These are phyloP conservation scores for Prunus fruticosa DNA, from an alignment of 306 rosid species.

Conservation along the genomic window DNA sequence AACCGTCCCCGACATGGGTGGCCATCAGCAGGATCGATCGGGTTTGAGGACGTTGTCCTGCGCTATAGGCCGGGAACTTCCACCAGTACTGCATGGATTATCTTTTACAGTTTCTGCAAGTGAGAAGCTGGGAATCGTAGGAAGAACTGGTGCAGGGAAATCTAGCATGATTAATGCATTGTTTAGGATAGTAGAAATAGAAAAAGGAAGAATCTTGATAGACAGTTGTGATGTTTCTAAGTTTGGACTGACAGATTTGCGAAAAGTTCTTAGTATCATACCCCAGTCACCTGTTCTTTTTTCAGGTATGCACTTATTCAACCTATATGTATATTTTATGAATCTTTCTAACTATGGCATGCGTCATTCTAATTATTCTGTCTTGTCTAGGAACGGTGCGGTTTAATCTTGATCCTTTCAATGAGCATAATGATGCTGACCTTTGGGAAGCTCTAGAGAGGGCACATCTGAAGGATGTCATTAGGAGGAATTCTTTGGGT, in stretches of 20 bases:
- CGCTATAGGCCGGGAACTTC: slow-evolving; percentile 88
- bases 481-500: slow-evolving; percentile 67
- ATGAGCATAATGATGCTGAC: slow-evolving; percentile 74
- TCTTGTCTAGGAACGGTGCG: slow-evolving; percentile 64
- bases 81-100: slow-evolving; percentile 76
- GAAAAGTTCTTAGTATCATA: slow-evolving; percentile 77
- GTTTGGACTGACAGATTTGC: slow-evolving; percentile 68
- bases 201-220: slow-evolving; percentile 64
- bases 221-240: slow-evolving; percentile 67
- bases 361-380: slow-evolving; percentile 11
- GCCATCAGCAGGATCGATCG: slow-evolving; percentile 73
- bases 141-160: slow-evolving; percentile 97
- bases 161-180: slow-evolving; percentile 92
- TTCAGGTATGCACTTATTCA: slow-evolving; percentile 53
- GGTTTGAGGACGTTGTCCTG: slow-evolving; percentile 77
- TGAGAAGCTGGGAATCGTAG: slow-evolving; percentile 88
- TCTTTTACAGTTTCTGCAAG: slow-evolving; percentile 59
- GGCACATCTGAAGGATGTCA: slow-evolving; percentile 72
- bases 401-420: slow-evolving; percentile 84
- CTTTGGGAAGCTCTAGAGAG: slow-evolving; percentile 90
- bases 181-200: slow-evolving; percentile 77
- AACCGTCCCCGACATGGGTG: slow-evolving; percentile 76
- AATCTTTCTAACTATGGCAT: background rate
- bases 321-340: background rate
- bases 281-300: slow-evolving; percentile 90